Base-by-base conservation (phyloP, 768 basidiomycete genomes). In the Boletus pseudo-olivaceus region DNA sequence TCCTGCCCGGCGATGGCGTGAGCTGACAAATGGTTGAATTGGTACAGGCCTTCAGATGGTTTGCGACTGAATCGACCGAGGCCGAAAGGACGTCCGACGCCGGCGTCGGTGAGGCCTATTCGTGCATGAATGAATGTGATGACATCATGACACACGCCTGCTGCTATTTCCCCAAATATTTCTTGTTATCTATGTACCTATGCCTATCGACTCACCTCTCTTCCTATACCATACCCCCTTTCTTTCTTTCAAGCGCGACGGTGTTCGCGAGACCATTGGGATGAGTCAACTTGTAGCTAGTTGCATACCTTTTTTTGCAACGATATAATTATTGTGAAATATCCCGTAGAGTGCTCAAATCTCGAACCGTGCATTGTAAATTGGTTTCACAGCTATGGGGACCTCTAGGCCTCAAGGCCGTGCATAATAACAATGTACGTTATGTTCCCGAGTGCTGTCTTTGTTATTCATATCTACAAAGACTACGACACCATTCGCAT, bases 1-100 rank as follows among this genome's bases (percentile, higher is more conserved):
- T 46, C 5, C 17, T 30, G 42, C 5, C 15, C 5, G 20, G 50
- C 4, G 53, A 41, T 19, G n/a, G 15, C 27, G 20, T 34, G 1
- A 10, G 17, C 45, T 27, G 29, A 51, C 2, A 8, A 15, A 19
- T 19, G 11, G 23, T 32, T 46, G 42, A 47, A 29, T 30, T 20
- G n/a, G 15, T 54, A 37, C 51, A 79, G 78, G 34, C 70, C 76
- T 9, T 60, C 68, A n/a, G 74, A 76, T 55, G 70, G 69, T 15
- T 66, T 78, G 26, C 69, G 79, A 58, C 65, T 79, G 51, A 75
- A 71, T 56, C 75, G 78, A 30, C 79, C 79, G 14, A 72, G 78
- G 42, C 78, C 78, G 4, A 73, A 70, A 37, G 76, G 76, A 39
- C 70, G 78, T 33, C 73, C 73, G 14, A 73, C 70, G 37, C 74